phyloP scores from a whole-genome alignment of 192 early-diverging fungal species.

The Coemansia sp. region DNA sequence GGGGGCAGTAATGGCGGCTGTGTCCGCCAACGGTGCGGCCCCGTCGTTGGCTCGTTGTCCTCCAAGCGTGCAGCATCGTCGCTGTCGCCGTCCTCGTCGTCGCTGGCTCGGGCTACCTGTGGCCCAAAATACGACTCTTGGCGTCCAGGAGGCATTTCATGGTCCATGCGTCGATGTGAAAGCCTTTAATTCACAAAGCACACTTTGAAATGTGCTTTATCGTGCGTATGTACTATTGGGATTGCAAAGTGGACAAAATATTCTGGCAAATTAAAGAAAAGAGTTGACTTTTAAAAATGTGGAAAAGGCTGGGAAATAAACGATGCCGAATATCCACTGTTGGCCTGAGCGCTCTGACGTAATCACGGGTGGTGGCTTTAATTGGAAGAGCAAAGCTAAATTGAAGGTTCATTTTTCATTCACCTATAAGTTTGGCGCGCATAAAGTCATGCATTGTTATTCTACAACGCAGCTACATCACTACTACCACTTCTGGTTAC shows the following conservation, averaged over 20 bases:
- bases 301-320: no score
- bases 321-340: no score
- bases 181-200: no score
- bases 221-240: no score
- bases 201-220: no score
- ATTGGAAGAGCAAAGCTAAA: no score
- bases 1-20: constrained; percentile 47
- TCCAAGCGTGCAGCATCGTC: neutral
- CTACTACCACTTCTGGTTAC: no score
- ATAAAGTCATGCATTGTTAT: neutral
- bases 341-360: no score
- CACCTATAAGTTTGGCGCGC: neutral
- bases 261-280: neutral
- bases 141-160: constrained; percentile 30
- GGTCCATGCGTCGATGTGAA: no score
- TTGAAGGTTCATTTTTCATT: no score
- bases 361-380: no score
- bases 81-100: neutral
- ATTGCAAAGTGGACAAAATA: constrained; percentile 22
- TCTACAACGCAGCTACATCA: no score
- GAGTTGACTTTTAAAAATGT: neutral
- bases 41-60: constrained; percentile 44
- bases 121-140: constrained; percentile 3
- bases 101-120: neutral
- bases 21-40: constrained; percentile 30